Evolutionary conservation across 148 eudicot species (phyloP).

Genomic region (Amaranthus palmeri): DNA sequence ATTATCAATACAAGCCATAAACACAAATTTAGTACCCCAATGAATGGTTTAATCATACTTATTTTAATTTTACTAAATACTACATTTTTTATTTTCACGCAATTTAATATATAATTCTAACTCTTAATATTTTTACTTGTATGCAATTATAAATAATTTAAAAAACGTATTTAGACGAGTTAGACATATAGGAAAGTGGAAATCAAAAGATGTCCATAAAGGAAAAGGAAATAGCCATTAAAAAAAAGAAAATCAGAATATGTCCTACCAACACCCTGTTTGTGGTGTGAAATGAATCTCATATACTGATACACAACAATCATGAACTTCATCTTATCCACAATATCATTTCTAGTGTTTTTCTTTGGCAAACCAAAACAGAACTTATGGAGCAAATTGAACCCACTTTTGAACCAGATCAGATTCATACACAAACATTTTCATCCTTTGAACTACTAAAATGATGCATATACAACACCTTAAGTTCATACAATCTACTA

Average conservation of each 20-base stretch:
- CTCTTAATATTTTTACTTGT: too few species aligned
- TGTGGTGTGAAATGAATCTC: slow-evolving; percentile 24
- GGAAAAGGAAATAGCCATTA: background rate
- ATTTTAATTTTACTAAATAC: too few species aligned
- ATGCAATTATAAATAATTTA: too few species aligned
- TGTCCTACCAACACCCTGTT: slow-evolving; percentile 28
- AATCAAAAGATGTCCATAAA: background rate
- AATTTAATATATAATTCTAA: too few species aligned
- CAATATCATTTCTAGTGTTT: slow-evolving; percentile 5
- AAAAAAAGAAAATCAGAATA: background rate
- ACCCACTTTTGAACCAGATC: background rate
- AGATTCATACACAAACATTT: background rate
- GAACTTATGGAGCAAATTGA: slow-evolving; percentile 6
- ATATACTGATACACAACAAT: background rate
- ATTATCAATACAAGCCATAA: too few species aligned
- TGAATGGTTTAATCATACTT: too few species aligned
- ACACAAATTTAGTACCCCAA: too few species aligned
- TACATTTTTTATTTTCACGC: too few species aligned
- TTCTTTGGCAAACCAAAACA: background rate
- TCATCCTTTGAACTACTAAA: background rate
- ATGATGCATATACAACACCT: slow-evolving; percentile 38
- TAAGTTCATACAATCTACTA: slow-evolving; percentile 31
- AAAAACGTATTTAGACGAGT: too few species aligned
- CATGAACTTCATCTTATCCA: slow-evolving; percentile 26
- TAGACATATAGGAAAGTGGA: too few species aligned